These are phyloP conservation scores for Piloderma croceum DNA, from an alignment of 768 basidiomycete genomes.

Conservation along the genomic window DNA sequence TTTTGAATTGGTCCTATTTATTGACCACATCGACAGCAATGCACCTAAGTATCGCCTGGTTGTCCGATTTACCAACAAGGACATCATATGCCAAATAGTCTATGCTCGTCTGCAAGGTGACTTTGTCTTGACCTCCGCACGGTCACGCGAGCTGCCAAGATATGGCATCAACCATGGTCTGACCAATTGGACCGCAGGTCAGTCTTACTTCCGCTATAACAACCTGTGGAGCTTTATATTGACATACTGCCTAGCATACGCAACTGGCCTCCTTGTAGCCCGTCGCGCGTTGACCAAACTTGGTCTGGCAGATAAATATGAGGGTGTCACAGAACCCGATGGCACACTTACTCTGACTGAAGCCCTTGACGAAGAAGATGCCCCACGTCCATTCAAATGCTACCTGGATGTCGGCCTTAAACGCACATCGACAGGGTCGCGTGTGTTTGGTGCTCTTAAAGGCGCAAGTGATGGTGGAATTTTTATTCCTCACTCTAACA, in stretches of 20 bases:
- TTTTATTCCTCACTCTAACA: constrained; percentile 95
- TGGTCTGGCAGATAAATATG: constrained; percentile 95
- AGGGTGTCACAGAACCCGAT: constrained; percentile 88
- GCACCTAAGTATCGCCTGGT: constrained; percentile 98
- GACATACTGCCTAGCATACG: constrained; percentile 77
- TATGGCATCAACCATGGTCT: constrained; percentile 98
- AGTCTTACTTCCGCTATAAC: too few relatives aligned
- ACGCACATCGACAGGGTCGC: constrained; percentile 95
- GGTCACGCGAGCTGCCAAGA: constrained; percentile 84
- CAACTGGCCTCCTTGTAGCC: constrained; percentile 91
- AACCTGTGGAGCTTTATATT: too few relatives aligned
- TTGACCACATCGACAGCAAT: constrained; percentile 45
- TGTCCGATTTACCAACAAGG: constrained; percentile 97
- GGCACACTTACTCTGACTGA: constrained; percentile 83
- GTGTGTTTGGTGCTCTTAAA: constrained; percentile 98
- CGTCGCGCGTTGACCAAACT: constrained; percentile 94
- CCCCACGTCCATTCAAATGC: constrained; percentile 96
- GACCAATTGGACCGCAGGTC: constrained; percentile 97
- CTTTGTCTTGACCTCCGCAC: constrained; percentile 84
- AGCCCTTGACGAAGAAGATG: constrained; percentile 82
- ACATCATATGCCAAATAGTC: constrained; percentile 91
- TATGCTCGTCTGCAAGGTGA: constrained; percentile 98
- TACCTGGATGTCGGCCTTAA: constrained; percentile 98
- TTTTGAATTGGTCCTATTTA: not conserved
- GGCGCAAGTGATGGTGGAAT: constrained; percentile 97